Base-by-base conservation (phyloP, 805 yeast species). In the Yarrowia divulgata region DNA sequence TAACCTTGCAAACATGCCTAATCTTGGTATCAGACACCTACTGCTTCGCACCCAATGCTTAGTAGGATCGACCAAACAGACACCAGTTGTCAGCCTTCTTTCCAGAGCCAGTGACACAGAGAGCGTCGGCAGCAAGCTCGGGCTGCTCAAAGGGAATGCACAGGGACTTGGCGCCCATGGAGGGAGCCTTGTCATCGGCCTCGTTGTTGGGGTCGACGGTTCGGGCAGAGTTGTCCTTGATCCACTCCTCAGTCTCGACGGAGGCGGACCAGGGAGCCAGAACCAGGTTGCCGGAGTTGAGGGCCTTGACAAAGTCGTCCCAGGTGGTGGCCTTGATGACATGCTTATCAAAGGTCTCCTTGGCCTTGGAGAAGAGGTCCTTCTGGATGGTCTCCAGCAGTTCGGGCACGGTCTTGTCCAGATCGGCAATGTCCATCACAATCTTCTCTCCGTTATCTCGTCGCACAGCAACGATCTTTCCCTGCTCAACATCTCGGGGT, bases 91-190 rank as follows among this genome's bases (percentile, higher is more conserved):
- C 79, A 50, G 99, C 99, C 54, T 81, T 80, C 74, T 81, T 83
- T 72, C 85, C 90, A 85, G 98, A 95, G 34, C 75, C 75, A 76
- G 83, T 90, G 72, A 92, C 89, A 88, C 99, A 96, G 80, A 88
- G 89, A 73, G 92, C 91, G 74, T 89, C 94, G 73, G 79, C 82
- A 79, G 86, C 86, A 80, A 94, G 85, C 75, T 82, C 86, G 70
- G 97, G 97, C 83, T 94, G 98, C 48, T 91, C 90, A 77, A 88
- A 88, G 73, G 99, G 99, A 79, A 93, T 93, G 86, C 99, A 95
- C 80, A 95, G 85, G 23, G 97, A 90, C 84, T 95, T 95, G 73
- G 99, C 99, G 78, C 99, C 99, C 99, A 95, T 95, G 67, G 96
- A 88, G 78, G 99, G 99, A 32, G 99, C 92, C 80, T 91, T 90